Conservation (phyloP, 2,329 filamentous ascomycete species). For the Periconia sp. region DNA sequence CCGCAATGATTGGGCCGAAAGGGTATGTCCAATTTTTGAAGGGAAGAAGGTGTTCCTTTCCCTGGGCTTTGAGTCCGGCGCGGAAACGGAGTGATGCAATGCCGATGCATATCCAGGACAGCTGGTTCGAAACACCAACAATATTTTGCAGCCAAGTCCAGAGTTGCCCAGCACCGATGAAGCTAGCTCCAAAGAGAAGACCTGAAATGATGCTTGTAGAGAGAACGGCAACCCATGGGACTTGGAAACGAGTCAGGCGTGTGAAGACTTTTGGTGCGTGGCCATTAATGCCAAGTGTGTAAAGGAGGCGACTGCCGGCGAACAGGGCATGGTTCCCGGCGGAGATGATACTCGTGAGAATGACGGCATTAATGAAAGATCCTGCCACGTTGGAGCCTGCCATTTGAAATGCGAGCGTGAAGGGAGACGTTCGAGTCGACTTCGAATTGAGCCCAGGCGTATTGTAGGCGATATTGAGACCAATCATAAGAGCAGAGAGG, state of each 20-base stretch:
- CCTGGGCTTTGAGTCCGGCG: constrained; percentile 51
- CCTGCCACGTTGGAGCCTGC: constrained; percentile 67
- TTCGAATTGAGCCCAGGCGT: constrained; percentile 41
- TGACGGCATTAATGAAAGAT: constrained; percentile 69
- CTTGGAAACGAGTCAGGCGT: constrained; percentile 50
- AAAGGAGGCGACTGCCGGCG: constrained; percentile 62
- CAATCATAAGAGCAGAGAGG: constrained; percentile 49
- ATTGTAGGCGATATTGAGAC: constrained; percentile 50
- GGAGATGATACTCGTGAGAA: constrained; percentile 65
- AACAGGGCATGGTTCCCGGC: constrained; percentile 64
- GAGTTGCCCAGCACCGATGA: constrained; percentile 45
- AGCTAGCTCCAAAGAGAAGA: constrained; percentile 52
- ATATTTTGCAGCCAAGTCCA: constrained; percentile 73
- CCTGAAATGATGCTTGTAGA: constrained; percentile 44
- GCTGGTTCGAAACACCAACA: constrained; percentile 62
- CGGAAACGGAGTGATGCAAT: constrained; percentile 66
- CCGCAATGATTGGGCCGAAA: constrained; percentile 54
- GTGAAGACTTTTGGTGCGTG: constrained; percentile 78
- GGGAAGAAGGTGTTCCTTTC: constrained; percentile 53
- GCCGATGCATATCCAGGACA: constrained; percentile 61
- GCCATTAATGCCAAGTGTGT: constrained; percentile 56
- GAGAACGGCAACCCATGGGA: constrained; percentile 47
- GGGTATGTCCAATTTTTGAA: constrained; percentile 64
- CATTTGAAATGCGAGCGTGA: constrained; percentile 69
- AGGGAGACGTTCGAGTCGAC: constrained; percentile 60